phyloP scores from a whole-genome alignment of 75 land plant species.

The Cryptomeria japonica region DNA sequence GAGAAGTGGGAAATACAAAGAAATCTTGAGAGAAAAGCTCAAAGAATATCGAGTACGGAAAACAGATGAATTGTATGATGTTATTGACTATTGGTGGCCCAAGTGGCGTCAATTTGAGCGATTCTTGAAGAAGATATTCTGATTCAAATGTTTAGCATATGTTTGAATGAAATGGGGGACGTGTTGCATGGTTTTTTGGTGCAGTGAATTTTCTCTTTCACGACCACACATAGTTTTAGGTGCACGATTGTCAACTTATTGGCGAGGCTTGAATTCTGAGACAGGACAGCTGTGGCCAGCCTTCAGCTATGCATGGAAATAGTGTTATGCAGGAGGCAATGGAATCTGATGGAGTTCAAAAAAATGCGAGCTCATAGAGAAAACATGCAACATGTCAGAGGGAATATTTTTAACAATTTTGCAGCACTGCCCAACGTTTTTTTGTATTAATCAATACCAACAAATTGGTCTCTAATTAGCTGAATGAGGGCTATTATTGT shows the following conservation, averaged over 20 bases:
- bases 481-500: neutral
- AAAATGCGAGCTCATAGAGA: neutral
- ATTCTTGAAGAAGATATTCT: conserved; percentile 44
- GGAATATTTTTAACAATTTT: neutral
- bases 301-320: neutral
- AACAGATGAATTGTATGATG: conserved; percentile 44
- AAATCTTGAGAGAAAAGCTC: conserved; percentile 17
- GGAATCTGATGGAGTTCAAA: neutral
- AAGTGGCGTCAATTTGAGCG: conserved; percentile 52
- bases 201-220: neutral
- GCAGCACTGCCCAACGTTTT: neutral
- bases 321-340: neutral
- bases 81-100: conserved; percentile 62
- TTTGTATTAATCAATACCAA: neutral
- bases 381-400: neutral
- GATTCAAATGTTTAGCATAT: neutral
- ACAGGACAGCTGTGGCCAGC: neutral
- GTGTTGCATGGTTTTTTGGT: neutral
- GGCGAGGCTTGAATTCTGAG: neutral
- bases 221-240: neutral
- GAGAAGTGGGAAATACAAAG: conserved; percentile 29
- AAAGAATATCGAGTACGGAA: conserved; percentile 38
- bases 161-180: neutral
- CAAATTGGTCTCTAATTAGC: neutral
- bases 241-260: neutral